Evolutionary conservation across 75 land plant genomes (phyloP), one percentile per base, ranked within the genome.

Genomic region (Selaginella moellendorffii): DNA sequence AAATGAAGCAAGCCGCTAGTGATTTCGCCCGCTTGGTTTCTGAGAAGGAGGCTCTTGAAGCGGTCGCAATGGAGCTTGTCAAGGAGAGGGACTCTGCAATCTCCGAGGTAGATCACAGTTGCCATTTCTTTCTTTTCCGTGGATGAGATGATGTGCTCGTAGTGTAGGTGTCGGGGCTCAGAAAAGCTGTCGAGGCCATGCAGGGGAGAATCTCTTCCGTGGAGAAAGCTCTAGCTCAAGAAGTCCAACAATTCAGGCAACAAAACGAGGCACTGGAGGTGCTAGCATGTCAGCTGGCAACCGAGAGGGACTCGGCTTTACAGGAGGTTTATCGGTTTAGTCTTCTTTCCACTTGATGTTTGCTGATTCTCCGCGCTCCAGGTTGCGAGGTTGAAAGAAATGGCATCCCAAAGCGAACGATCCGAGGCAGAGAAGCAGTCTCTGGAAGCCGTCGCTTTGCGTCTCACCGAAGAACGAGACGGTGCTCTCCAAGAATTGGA

Each of bases 21-120:
- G 56, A 69, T 26, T 69, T 27, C 24, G 29, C 72, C 0, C 54
- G 66, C 5, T 10, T 51, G 0, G 36, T 52, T 1, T 29, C 66
- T 8, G 72, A 70, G 28, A 70, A 70, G 29, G 67, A 70, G 25
- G 72, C 72, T 20, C 52, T 70, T 5, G 72, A 70, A 29, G 30
- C 72, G 0, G 72, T 70, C 23, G 66, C 72, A 0, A 1, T 70
- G 66, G 60, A 70, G 65, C 65, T 70, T 5, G 72, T 66, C 17
- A 56, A 63, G 25, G 72, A 70, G 54, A 2, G 72, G 10, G 72
- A 70, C 18, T 53, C 31, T 0, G 72, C 72, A 0, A 63, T 70
- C 31, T 26, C 72, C 22, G 72, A 70, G 22, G 62, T 24, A 60
- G 24, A 29, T 9, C 26, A 22, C 14, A 26, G 8, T 27, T 26